Base-by-base conservation (phyloP, 1,284 basidiomycete species). In the Trichosporon sp. region DNA sequence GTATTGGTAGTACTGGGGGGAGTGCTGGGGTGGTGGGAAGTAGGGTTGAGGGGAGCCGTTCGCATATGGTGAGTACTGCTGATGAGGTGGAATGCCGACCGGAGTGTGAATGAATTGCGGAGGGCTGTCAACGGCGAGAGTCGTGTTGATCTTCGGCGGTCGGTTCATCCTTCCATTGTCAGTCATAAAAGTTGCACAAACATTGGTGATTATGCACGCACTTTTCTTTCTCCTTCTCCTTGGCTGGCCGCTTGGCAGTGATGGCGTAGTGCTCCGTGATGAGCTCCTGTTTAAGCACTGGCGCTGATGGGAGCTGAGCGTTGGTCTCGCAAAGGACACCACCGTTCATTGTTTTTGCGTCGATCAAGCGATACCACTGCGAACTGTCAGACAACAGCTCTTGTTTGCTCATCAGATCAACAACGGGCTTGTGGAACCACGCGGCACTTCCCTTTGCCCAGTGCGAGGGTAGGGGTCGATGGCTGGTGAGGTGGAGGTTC, bases 231-330 rank as follows among this genome's bases (percentile, higher is more conserved):
- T 16, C 12, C 70, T 72, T 74, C 68, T 75, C 74, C 61, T 75
- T 75, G 21, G 74, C 71, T 14, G 67, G 37, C 12, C 71, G 74
- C 59, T 73, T 75, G 3, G 71, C 74, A 32, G 70, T 73, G 68
- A 75, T 67, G 59, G 71, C 71, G 71, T 75, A 75, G 70, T 75
- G 74, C 70, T 75, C 74, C 35, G 74, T 75, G 70, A 75, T 68
- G 48, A 73, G 74, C 65, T 75, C 74, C 64, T 73, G 71, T 70
- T 75, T 75, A 67, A 75, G 74, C 66, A 64, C 70, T 10, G 74
- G 73, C 11, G 68, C 73, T 19, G 72, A 68, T 56, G 70, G 69
- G 26, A 71, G 67, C 64, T 67, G 70, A 21, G 68, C 51, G 38
- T 70, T 69, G 40, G 72, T 38, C 71, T 75, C 71, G n/a, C 73